Conservation (phyloP, 768 basidiomycete species). For the Dioszegia crocea region DNA sequence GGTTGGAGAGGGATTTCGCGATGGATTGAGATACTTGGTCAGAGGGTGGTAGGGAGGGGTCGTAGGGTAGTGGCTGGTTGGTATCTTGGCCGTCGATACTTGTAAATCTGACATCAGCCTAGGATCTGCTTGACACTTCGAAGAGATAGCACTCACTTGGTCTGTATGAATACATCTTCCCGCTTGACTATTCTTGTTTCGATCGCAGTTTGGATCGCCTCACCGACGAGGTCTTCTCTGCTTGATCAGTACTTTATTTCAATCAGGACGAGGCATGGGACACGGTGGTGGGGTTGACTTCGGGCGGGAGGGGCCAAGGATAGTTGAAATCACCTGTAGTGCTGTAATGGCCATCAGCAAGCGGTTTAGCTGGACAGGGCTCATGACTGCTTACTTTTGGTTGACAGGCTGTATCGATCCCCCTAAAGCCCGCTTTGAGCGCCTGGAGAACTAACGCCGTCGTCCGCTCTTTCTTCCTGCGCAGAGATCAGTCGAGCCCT, state of each 20-base stretch:
- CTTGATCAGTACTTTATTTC: not conserved
- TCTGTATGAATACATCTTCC: slow-evolving; percentile 71
- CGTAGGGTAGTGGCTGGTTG: slow-evolving; percentile 69
- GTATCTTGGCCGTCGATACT: slow-evolving; percentile 68
- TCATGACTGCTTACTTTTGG: slow-evolving; percentile 51
- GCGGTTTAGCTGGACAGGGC: slow-evolving; percentile 55
- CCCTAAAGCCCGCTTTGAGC: slow-evolving; percentile 69
- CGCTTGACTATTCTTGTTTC: slow-evolving; percentile 59
- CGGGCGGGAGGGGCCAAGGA: no score
- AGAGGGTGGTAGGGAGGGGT: slow-evolving; percentile 56
- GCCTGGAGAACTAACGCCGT: slow-evolving; percentile 66
- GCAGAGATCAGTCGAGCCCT: not conserved
- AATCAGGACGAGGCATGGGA: no score
- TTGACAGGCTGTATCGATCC: slow-evolving; percentile 71
- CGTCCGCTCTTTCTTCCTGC: slow-evolving; percentile 76
- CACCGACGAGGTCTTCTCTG: slow-evolving; percentile 79
- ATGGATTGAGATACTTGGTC: slow-evolving; percentile 65
- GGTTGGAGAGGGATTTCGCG: slow-evolving; percentile 62
- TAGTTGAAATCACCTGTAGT: slow-evolving; percentile 28
- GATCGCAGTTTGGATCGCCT: slow-evolving; percentile 61
- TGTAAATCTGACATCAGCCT: slow-evolving; percentile 60
- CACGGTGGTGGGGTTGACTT: no score
- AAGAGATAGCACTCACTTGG: slow-evolving; percentile 58
- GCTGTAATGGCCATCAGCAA: slow-evolving; percentile 37
- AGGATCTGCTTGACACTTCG: no score